A percentile compares a stretch with the other conserved stretches of the same genome.
Evolutionary conservation across 2,329 filamentous ascomycete species (phyloP).

Genomic region (Penicillium rolfsii): DNA sequence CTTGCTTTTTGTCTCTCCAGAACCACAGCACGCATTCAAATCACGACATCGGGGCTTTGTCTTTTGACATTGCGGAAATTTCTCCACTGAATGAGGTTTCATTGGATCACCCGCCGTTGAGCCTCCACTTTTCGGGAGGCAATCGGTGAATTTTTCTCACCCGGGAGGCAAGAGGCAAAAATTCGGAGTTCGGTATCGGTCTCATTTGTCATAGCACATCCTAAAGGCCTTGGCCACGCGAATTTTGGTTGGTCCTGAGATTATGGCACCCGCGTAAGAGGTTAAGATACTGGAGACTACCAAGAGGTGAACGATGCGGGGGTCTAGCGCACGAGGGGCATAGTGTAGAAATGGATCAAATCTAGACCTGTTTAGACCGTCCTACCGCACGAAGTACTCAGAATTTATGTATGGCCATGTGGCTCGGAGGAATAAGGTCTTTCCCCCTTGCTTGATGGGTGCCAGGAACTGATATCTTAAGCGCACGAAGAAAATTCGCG

Average conservation of each 20-base stretch:
- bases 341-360: not conserved
- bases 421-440: not conserved
- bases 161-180: conserved; percentile 2
- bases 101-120: conserved; percentile 19
- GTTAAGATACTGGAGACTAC: not conserved
- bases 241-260: not conserved
- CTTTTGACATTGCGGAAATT: conserved; percentile 6
- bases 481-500: not conserved
- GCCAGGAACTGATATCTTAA: not conserved
- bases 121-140: conserved; percentile 21
- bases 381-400: not conserved
- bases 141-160: conserved; percentile 19
- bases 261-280: not conserved
- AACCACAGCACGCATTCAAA: conserved; percentile 17
- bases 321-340: not conserved
- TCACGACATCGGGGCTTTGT: conserved; percentile 23
- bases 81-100: conserved; percentile 18
- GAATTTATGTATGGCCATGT: not conserved
- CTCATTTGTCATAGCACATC: conserved; percentile 9
- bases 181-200: conserved; percentile 5
- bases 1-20: conserved; percentile 14
- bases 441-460: not conserved
- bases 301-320: not conserved
- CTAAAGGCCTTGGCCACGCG: not conserved
- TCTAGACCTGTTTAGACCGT: not conserved